A percentile compares a stretch with the other conserved stretches of the same genome.
Conservation (phyloP, 1,284 basidiomycete genomes). For the Ustanciosporium gigantosporum region DNA sequence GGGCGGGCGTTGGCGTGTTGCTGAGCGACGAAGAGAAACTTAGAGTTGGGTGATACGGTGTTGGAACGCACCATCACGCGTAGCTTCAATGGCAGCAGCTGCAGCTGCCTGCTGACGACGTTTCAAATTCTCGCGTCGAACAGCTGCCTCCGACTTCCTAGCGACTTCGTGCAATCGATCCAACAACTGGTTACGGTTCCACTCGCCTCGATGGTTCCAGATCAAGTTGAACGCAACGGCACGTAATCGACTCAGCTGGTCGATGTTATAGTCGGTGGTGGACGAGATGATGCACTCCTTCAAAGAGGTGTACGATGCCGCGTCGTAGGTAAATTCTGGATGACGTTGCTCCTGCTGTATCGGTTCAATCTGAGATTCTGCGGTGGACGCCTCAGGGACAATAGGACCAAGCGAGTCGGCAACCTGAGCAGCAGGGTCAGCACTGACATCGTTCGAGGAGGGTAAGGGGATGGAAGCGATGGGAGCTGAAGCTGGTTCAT, state of each 20-base stretch:
- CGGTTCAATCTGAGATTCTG: background rate
- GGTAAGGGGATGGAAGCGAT: background rate
- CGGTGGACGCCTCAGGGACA: background rate
- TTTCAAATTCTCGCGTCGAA: slow-evolving; percentile 9
- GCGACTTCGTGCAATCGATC: slow-evolving; percentile 26
- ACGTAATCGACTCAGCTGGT: slow-evolving; percentile 89
- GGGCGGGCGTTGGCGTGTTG: too few relatives aligned
- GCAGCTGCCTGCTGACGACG: too few relatives aligned
- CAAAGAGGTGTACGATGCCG: slow-evolving; percentile 14
- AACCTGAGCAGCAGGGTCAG: too few relatives aligned
- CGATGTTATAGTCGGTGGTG: slow-evolving; percentile 64
- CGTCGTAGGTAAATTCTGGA: slow-evolving; percentile 25
- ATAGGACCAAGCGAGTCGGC: too few relatives aligned
- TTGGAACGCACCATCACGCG: too few relatives aligned
- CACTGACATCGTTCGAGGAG: too few relatives aligned
- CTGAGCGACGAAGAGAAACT: too few relatives aligned
- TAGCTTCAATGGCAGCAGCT: too few relatives aligned
- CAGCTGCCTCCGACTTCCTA: slow-evolving; percentile 8
- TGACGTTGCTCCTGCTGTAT: background rate
- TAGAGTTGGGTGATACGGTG: too few relatives aligned
- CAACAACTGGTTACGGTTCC: slow-evolving; percentile 77
- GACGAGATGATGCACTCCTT: slow-evolving; percentile 12
- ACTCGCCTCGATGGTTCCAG: slow-evolving; percentile 78
- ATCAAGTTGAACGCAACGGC: slow-evolving; percentile 78
- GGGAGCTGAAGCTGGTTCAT: background rate